A percentile compares a stretch with the other conserved stretches of the same genome.
Conservation (phyloP, 139 green algal species). For the Bryopsis sp. region DNA sequence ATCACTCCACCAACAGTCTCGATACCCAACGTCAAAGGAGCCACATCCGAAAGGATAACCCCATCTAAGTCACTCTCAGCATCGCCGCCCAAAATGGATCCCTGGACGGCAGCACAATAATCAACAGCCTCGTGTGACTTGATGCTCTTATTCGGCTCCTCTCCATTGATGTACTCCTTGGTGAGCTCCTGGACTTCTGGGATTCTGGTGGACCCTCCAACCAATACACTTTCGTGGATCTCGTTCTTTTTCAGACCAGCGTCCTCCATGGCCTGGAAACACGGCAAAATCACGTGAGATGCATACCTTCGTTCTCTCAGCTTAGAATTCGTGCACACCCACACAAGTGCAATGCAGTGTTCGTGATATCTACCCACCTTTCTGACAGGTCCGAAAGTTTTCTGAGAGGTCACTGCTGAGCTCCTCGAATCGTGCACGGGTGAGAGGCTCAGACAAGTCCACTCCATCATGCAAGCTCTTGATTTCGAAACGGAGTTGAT, state of each 20-base stretch:
- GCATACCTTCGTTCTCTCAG: no score
- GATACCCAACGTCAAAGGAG: slow-evolving; percentile 84
- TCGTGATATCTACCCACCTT: no score
- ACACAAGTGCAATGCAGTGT: slow-evolving; percentile 6
- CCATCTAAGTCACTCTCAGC: slow-evolving; percentile 57
- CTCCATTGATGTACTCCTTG: slow-evolving; percentile 82
- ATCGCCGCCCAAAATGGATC: slow-evolving; percentile 37
- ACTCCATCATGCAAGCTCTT: slow-evolving; percentile 90
- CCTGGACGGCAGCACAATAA: slow-evolving; percentile 83
- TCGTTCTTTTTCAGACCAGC: slow-evolving; percentile 79
- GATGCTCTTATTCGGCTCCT: slow-evolving; percentile 91
- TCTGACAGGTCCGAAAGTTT: slow-evolving; percentile 94
- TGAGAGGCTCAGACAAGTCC: slow-evolving; percentile 95
- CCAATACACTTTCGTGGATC: slow-evolving; percentile 93
- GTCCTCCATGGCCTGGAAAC: slow-evolving; percentile 93
- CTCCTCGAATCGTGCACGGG: slow-evolving; percentile 97
- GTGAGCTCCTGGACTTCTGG: slow-evolving; percentile 85
- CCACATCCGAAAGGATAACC: slow-evolving; percentile 81
- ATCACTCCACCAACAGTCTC: slow-evolving; percentile 88
- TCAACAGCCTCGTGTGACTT: slow-evolving; percentile 92
- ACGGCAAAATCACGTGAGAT: no score
- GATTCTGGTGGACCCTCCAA: slow-evolving; percentile 92
- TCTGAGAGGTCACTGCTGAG: slow-evolving; percentile 98
- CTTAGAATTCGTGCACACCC: no score
- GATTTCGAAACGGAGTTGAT: slow-evolving; percentile 96